Evolutionary conservation across 2,329 filamentous ascomycete species (phyloP), one percentile per base, ranked within the genome.

Genomic region (Trichophyton rubrum): DNA sequence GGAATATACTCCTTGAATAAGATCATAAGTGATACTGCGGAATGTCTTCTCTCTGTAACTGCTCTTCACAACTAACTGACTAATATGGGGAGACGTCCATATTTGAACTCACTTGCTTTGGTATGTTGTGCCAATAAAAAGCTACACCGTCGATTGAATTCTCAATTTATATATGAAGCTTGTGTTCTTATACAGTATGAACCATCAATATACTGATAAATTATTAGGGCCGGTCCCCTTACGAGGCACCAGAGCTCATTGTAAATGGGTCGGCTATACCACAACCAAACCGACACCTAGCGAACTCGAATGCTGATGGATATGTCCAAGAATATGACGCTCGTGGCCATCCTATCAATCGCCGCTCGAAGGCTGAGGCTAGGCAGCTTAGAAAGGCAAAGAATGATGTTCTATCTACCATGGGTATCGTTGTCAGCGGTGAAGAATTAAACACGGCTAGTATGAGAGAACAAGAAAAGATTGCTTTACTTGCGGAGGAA

Each of bases 371-470:
- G 62, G 63, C 64, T 11, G 66, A 74, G 30, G 72, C 71, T 8
- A 71, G 72, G 45, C 71, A 73, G 57, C 71, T 78, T 6, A 69
- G 74, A 57, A 73, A 75, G 66, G 77, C 78, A 0, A 78, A 79
- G 63, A 80, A 80, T 69, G 77, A 79, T 63, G 75, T 79, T 35
- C 70, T 79, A 15, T 75, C 75, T 22, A 78, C 75, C 7, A 77
- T 79, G 71, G 77, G 77, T 2, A 74, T 79, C 43, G 75, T 78
- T 43, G 74, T 77, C 62, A 75, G 74, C 59, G 69, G 73, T 61
- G 72, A 75, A 62, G 70, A 74, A 64, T 69, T 71, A 15, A 72
- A 68, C 41, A 61, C 69, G 27, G 68, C 67, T 59, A 65, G 67
- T n/a, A 67, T 70, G 38, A 72, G 70, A 60, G 74, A 76, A 62